A percentile compares a stretch with the other conserved stretches of the same genome.
phyloP scores from a whole-genome alignment of 2,329 filamentous ascomycete genomes.

The Monosporascus cannonballus region DNA sequence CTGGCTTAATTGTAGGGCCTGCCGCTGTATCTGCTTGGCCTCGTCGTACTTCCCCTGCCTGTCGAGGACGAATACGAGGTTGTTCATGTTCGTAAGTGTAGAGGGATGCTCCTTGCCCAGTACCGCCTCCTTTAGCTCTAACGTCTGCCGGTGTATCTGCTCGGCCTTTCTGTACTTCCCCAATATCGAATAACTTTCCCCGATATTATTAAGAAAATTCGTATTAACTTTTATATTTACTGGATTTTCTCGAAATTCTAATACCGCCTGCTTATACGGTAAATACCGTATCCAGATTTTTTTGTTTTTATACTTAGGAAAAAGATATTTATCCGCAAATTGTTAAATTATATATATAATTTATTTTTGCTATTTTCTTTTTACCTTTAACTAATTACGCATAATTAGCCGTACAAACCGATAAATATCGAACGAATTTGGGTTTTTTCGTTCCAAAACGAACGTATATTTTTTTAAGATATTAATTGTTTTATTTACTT shows the following conservation, averaged over 20 bases:
- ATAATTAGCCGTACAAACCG: constrained; percentile 7
- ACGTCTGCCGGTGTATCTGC: no score
- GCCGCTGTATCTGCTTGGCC: no score
- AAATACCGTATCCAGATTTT: constrained; percentile 2
- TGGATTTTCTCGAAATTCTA: neutral
- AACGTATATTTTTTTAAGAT: constrained; percentile 19
- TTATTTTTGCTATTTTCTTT: constrained; percentile 1
- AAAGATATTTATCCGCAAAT: neutral
- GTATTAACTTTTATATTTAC: no score
- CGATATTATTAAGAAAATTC: neutral
- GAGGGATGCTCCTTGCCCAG: no score
- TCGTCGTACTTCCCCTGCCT: no score
- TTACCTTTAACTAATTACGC: constrained; percentile 5
- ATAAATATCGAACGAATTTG: constrained; percentile 19
- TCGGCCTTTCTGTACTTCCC: neutral
- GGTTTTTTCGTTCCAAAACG: constrained; percentile 15
- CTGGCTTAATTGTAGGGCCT: no score
- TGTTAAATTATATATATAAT: neutral
- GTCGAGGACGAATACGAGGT: no score
- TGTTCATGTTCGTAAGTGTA: no score
- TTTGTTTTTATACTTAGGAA: neutral
- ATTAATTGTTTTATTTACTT: constrained; percentile 4
- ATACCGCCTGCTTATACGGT: constrained; percentile 2
- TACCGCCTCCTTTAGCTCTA: no score
- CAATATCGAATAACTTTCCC: neutral